Evolutionary conservation across 169 alveolate genomes (phyloP).

Genomic region (Eimeria brunetti): DNA sequence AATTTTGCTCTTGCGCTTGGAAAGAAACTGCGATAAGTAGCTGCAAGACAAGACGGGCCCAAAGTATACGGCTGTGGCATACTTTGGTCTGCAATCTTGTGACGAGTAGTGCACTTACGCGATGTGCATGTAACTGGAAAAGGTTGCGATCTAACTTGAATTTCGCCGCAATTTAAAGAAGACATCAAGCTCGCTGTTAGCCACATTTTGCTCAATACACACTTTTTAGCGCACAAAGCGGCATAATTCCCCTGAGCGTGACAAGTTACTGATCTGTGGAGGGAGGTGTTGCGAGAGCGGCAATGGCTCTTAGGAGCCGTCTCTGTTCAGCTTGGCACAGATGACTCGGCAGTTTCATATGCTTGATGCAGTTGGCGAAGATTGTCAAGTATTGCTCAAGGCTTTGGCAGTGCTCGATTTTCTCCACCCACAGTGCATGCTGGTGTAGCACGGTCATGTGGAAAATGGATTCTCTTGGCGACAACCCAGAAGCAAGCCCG

Average conservation of each 20-base stretch:
- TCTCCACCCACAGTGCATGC: slow-evolving; percentile 69
- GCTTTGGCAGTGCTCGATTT: slow-evolving; percentile 70
- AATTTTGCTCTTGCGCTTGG: neutral
- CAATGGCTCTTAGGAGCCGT: slow-evolving; percentile 68
- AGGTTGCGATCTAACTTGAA: slow-evolving; percentile 4
- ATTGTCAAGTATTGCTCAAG: slow-evolving; percentile 54
- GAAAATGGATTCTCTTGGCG: slow-evolving; percentile 18
- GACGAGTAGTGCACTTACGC: neutral
- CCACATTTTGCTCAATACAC: neutral
- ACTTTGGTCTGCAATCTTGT: neutral
- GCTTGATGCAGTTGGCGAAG: slow-evolving; percentile 78
- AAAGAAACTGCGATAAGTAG: neutral
- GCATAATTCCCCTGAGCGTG: neutral
- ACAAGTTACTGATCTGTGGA: neutral
- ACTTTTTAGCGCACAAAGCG: neutral
- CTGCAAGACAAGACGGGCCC: neutral
- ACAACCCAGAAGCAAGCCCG: slow-evolving; percentile 55
- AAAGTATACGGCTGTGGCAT: neutral
- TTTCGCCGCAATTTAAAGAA: neutral
- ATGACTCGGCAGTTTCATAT: slow-evolving; percentile 76
- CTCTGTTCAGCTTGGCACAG: slow-evolving; percentile 72
- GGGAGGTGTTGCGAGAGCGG: slow-evolving; percentile 45
- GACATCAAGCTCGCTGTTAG: neutral
- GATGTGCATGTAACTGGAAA: neutral
- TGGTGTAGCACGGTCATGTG: slow-evolving; percentile 53